Base-by-base conservation (phyloP, 164 flowering plant genomes). In the Piper betle region DNA sequence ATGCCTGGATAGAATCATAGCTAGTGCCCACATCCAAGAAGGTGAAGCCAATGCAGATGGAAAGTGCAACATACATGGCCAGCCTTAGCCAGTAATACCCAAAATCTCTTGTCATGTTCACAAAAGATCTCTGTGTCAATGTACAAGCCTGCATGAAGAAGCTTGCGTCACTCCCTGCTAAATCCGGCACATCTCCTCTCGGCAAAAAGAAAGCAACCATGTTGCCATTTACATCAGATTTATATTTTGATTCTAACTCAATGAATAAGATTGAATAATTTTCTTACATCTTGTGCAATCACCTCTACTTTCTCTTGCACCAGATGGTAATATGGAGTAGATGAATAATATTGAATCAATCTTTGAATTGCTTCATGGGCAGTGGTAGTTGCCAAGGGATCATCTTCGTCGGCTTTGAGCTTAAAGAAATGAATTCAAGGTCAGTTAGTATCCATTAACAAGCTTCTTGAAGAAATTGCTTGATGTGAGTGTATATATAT, bases 41-140 rank as follows among this genome's bases (percentile, higher is more conserved):
- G 66, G 87, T 88, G 37, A 91, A 82, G 67, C 96, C 98, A 17
- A 92, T 87, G 78, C 95, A 87, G 62, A 92, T 57, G 6, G 96
- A 82, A 61, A 88, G 93, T 4, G 87, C 79, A 33, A 92, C 40
- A 63, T 92, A 92, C 60, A 92, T 88, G 2, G 82, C 72, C 53
- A 92, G 96, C 77, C 98, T 79, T 62, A 92, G 75, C 98, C 98
- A 92, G 79, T 92, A 92, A 67, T 92, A 92, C 1, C 98, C 98
- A 64, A 92, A 88, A 79, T 92, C 98, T 69, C 98, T 81, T 7
- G 95, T 82, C 98, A 92, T 92, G 75, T 92, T 92, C 61, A 84
- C 67, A 62, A 88, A 84, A 0, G 98, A 92, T 11, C 98, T 89
- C 68, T 79, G 85, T 5, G 96, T 87, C 58, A 92, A 74, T 15